Percentiles rank a stretch among this genome's conserved stretches.
These are phyloP conservation scores for Colletotrichum paranaense DNA, from an alignment of 2,329 filamentous ascomycete genomes.

Conservation along the genomic window DNA sequence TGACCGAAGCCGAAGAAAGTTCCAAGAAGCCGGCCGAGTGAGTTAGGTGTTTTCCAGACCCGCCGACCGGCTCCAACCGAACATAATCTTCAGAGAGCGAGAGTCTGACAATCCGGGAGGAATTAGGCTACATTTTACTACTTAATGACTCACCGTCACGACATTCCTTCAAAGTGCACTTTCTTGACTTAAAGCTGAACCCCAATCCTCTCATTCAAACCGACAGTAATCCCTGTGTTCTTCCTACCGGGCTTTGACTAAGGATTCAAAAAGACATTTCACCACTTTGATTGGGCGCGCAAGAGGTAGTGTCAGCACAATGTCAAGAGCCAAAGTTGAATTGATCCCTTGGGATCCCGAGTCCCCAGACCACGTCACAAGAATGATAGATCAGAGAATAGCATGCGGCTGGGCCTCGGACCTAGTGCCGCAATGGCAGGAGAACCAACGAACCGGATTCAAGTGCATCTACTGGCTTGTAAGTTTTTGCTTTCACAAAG, in stretches of 20 bases:
- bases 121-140: neutral
- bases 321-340: slow-evolving; percentile 19
- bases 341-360: slow-evolving; percentile 43
- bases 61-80: neutral
- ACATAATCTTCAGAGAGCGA: neutral
- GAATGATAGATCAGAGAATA: slow-evolving; percentile 40
- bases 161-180: neutral
- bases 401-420: slow-evolving; percentile 41
- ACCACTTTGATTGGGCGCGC: neutral
- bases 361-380: slow-evolving; percentile 37
- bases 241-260: too few relatives aligned
- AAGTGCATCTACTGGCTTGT: slow-evolving; percentile 40
- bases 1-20: neutral
- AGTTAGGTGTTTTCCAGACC: neutral
- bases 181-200: neutral
- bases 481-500: neutral
- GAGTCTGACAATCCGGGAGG: neutral
- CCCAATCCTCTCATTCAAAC: neutral
- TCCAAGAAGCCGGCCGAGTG: neutral
- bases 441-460: slow-evolving; percentile 34
- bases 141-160: neutral
- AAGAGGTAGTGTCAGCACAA: neutral
- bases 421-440: slow-evolving; percentile 37
- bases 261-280: too few relatives aligned
- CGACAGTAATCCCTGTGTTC: neutral